Conservation (phyloP, 306 rosid species). For the Trifolium dubium region DNA sequence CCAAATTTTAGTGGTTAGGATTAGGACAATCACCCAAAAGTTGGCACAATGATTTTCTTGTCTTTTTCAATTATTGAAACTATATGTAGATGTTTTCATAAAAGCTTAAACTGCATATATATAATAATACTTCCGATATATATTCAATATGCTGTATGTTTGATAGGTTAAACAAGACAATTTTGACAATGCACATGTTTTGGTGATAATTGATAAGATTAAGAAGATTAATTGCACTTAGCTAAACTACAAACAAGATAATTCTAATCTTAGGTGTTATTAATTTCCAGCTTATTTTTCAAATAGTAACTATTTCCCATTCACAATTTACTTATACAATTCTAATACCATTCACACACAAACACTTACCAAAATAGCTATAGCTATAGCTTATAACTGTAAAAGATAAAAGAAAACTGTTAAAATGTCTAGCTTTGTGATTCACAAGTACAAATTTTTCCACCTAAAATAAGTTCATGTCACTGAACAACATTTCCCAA, state of each 20-base stretch:
- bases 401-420: not conserved
- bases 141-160: not conserved
- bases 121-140: not conserved
- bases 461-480: conserved; percentile 33
- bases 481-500: conserved; percentile 65
- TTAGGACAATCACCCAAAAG: not conserved
- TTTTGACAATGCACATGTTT: no score
- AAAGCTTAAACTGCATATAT: not conserved
- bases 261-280: conserved; percentile 3
- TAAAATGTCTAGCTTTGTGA: conserved; percentile 4
- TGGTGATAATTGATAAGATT: not conserved
- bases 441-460: conserved; percentile 29
- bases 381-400: not conserved
- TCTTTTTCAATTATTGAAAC: not conserved
- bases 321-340: not conserved
- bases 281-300: not conserved
- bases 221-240: not conserved
- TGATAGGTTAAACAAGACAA: not conserved
- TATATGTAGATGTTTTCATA: not conserved
- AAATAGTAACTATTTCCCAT: not conserved
- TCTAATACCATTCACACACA: conserved; percentile 7
- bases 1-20: not conserved
- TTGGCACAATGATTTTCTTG: not conserved
- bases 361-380: not conserved
- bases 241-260: not conserved